A percentile compares a stretch with the other conserved stretches of the same genome.
Evolutionary conservation across 805 yeast genomes (phyloP).

Genomic region (Wickerhamomyces subpelliculosus): DNA sequence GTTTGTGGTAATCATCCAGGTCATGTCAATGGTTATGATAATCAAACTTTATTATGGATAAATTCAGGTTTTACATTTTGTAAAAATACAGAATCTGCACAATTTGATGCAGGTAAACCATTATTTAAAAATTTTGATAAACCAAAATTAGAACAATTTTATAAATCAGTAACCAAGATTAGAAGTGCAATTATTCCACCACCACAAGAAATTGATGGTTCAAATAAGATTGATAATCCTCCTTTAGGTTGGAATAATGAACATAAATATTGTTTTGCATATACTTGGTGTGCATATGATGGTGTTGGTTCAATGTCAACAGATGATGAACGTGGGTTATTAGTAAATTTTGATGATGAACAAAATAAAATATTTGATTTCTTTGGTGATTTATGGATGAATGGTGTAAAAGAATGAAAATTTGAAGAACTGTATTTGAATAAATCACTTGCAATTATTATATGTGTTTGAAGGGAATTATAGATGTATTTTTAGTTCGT

Average conservation of each 20-base stretch:
- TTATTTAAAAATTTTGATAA: conserved; percentile 22
- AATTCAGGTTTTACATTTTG: conserved; percentile 66
- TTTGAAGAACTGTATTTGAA: neutral
- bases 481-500: too few species aligned
- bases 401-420: conserved; percentile 5
- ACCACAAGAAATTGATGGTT: conserved; percentile 18
- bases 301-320: conserved; percentile 28
- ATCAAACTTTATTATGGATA: conserved; percentile 47
- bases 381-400: conserved; percentile 21
- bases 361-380: conserved; percentile 17
- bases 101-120: conserved; percentile 30
- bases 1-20: conserved; percentile 59
- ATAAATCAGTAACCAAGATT: conserved; percentile 25
- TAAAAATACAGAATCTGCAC: conserved; percentile 31
- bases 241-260: conserved; percentile 29
- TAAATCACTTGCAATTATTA: too few species aligned
- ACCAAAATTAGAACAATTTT: conserved; percentile 24
- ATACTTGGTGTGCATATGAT: conserved; percentile 42
- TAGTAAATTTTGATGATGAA: conserved; percentile 7
- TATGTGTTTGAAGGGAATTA: too few species aligned
- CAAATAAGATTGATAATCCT: conserved; percentile 27
- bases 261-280: conserved; percentile 29
- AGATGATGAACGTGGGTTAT: conserved; percentile 7
- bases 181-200: conserved; percentile 36
- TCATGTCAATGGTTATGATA: conserved; percentile 43